Evolutionary conservation across 441 rosid species (phyloP), one percentile per base, ranked within the genome.

Genomic region (Pelargonium cotyledonis): DNA sequence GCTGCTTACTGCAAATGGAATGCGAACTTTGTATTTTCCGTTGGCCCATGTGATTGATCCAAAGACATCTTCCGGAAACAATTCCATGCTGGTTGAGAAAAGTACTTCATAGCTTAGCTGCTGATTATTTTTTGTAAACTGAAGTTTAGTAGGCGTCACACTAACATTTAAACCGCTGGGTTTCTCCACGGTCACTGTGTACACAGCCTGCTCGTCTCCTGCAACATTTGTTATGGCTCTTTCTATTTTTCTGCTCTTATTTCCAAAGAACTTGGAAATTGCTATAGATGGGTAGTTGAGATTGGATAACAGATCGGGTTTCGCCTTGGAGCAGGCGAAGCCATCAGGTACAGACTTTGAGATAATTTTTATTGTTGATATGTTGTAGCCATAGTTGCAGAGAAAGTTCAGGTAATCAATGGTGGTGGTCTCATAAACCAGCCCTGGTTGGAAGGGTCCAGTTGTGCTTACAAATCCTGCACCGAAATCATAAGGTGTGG

Each of bases 231-330:
- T 86, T 35, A 84, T 79, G 14, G 89, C 87, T 77, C 95, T 82
- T 16, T 60, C 71, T 19, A 90, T 63, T 15, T 63, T 85, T 83
- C 67, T 83, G 70, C 75, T 80, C 58, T 69, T 69, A 47, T 68
- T 82, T 12, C 68, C 78, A 4, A 68, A 66, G 70, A 83, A 72
- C 44, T 76, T 79, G 40, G 84, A 82, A 66, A 89, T 78, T 8
- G 85, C 80, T 35, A 92, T 88, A 1, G 96, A 88, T 12, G 96
- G 96, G 66, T 88, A 88, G 77, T 88, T 89, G 76, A 92, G 80
- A 61, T 83, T 82, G 15, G 89, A 82, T 72, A 88, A 80, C 18
- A 77, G 70, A 75, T 80, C 85, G 4, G 69, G 7, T 57, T 68
- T 82, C 2, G 89, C 83, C 35, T 65, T 64, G 8, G 92, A 85